These are phyloP conservation scores for Ophiocordyceps camponoti-rufipedis DNA, from an alignment of 2,329 filamentous ascomycete species.

Conservation along the genomic window DNA sequence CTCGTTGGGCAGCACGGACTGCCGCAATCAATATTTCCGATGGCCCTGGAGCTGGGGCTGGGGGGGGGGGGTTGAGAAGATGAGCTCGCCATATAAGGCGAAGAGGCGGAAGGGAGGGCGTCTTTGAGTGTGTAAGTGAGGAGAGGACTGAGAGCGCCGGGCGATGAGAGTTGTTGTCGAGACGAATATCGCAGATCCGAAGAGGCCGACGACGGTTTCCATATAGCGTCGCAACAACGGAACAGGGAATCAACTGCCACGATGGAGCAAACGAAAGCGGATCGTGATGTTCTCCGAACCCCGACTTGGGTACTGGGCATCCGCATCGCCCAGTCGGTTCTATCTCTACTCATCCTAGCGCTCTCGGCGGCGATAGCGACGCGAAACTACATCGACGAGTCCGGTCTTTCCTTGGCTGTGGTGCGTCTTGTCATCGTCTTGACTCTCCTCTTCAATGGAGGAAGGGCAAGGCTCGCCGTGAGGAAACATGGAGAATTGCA, in stretches of 20 bases:
- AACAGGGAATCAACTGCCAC: not conserved
- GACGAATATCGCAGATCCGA: too few relatives aligned
- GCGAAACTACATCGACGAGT: slow-evolving; percentile 18
- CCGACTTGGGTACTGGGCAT: slow-evolving; percentile 24
- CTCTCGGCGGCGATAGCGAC: slow-evolving; percentile 22
- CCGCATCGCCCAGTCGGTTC: slow-evolving; percentile 20
- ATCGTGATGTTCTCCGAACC: slow-evolving; percentile 17
- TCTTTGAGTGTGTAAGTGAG: not conserved
- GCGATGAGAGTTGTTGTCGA: too few relatives aligned
- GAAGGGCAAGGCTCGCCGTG: too few relatives aligned
- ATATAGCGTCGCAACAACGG: not conserved
- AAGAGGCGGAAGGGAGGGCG: not conserved
- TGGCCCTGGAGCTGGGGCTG: not conserved
- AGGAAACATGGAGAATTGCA: not conserved
- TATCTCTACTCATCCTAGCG: slow-evolving; percentile 24
- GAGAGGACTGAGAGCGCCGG: too few relatives aligned
- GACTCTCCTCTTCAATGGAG: not conserved
- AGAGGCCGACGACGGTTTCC: too few relatives aligned
- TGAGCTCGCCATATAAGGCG: not conserved
- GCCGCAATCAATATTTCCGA: not conserved
- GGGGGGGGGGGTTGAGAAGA: not conserved
- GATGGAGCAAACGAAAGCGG: slow-evolving; percentile 6
- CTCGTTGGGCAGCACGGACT: not conserved
- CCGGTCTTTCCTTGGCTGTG: slow-evolving; percentile 21
- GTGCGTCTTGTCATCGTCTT: slow-evolving; percentile 12